phyloP scores from a whole-genome alignment of 2,329 filamentous ascomycete genomes.

The Ophiostoma ulmi region DNA sequence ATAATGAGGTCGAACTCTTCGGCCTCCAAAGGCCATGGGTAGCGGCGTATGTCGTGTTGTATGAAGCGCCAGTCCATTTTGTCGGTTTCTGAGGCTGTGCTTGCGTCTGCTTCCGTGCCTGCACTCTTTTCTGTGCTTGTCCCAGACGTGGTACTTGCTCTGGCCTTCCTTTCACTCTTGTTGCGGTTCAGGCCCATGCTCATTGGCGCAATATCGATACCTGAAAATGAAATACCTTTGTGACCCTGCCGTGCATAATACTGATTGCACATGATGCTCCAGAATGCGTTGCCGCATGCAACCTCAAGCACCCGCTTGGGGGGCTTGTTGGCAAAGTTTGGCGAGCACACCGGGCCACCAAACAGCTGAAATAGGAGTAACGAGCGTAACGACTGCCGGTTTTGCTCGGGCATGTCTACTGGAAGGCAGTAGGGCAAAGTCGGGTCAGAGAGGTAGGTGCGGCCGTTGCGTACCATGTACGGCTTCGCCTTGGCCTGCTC shows the following conservation, averaged over 20 bases:
- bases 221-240: constrained; percentile 68
- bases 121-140: background rate
- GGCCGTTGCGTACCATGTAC: constrained; percentile 69
- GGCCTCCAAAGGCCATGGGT: constrained; percentile 71
- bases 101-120: background rate
- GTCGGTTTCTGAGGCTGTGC: constrained; percentile 40
- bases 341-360: constrained; percentile 71
- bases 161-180: background rate
- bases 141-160: background rate
- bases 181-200: constrained; percentile 26
- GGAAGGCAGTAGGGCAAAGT: constrained; percentile 76
- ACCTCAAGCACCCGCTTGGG: constrained; percentile 78
- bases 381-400: constrained; percentile 80
- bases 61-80: constrained; percentile 79
- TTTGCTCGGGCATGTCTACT: constrained; percentile 74
- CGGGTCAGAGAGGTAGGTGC: constrained; percentile 73
- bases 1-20: constrained; percentile 84
- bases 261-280: constrained; percentile 83
- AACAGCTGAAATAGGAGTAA: constrained; percentile 76
- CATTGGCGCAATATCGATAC: constrained; percentile 71
- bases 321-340: constrained; percentile 58
- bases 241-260: constrained; percentile 65
- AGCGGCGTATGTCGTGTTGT: constrained; percentile 73
- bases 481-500: constrained; percentile 41
- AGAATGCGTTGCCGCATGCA: constrained; percentile 81